Percentiles rank a stretch among this genome's conserved stretches.
phyloP scores from a whole-genome alignment of 2,329 filamentous ascomycete genomes.

The Monosporascus sp. region DNA sequence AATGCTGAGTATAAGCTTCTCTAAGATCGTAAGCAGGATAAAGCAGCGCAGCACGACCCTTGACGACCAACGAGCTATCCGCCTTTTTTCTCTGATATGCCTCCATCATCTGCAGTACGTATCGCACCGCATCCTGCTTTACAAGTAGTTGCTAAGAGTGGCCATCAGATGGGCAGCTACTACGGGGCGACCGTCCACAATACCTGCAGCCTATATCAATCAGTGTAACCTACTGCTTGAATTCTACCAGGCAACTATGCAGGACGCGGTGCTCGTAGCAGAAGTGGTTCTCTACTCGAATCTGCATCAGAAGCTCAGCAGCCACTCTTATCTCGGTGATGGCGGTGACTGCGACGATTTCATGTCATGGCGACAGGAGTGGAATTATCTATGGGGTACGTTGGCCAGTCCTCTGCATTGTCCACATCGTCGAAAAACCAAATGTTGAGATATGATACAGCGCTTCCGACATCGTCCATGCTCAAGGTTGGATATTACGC shows the following conservation, averaged over 20 bases:
- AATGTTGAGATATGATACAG: conserved; percentile 9
- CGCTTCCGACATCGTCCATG: conserved; percentile 27
- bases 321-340: conserved; percentile 24
- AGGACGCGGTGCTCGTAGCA: conserved; percentile 34
- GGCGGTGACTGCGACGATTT: conserved; percentile 28
- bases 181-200: conserved; percentile 32
- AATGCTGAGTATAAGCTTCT: conserved; percentile 38
- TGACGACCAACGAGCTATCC: conserved; percentile 29
- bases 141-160: neutral
- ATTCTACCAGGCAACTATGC: conserved; percentile 35
- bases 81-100: conserved; percentile 31
- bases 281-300: conserved; percentile 32
- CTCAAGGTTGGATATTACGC: conserved; percentile 28
- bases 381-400: conserved; percentile 29
- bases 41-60: conserved; percentile 24
- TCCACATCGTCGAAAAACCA: neutral
- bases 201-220: conserved; percentile 31
- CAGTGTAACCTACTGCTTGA: conserved; percentile 34
- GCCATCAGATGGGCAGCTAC: conserved; percentile 33
- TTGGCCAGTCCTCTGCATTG: neutral
- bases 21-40: conserved; percentile 31
- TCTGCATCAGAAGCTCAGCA: conserved; percentile 29
- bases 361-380: conserved; percentile 27
- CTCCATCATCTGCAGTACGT: conserved; percentile 31
- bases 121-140: neutral